These are phyloP conservation scores for Davidsoniella virescens DNA, from an alignment of 2,329 filamentous ascomycete species.

Conservation along the genomic window DNA sequence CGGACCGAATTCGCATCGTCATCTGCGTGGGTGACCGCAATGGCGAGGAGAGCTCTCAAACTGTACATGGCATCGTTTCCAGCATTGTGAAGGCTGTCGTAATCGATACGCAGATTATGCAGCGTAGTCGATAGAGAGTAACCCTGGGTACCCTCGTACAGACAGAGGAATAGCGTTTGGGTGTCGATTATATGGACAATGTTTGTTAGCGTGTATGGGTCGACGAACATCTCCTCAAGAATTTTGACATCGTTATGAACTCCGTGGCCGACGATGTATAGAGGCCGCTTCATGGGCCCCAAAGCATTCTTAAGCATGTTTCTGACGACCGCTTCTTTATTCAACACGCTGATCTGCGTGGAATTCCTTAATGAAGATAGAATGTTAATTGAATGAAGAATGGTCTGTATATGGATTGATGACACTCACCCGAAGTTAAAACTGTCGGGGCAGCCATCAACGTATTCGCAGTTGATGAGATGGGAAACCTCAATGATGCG, in stretches of 20 bases:
- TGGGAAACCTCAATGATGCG: conserved; percentile 53
- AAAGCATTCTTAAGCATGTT: not conserved
- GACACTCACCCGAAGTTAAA: conserved; percentile 57
- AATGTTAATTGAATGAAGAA: not conserved
- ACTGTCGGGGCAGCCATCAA: conserved; percentile 53
- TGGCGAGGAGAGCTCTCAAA: conserved; percentile 52
- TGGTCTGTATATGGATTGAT: conserved; percentile 9
- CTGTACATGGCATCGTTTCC: conserved; percentile 78
- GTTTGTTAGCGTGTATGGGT: conserved; percentile 29
- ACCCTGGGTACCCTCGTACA: conserved; percentile 35
- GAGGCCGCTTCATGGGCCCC: not conserved
- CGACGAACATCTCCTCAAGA: conserved; percentile 47
- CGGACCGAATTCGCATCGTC: not conserved
- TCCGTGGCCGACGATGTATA: conserved; percentile 58
- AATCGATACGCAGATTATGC: conserved; percentile 42
- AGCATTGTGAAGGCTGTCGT: conserved; percentile 63
- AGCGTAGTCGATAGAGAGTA: conserved; percentile 47
- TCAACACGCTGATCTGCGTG: too few relatives aligned
- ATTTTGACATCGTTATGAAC: conserved; percentile 50
- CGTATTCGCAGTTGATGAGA: conserved; percentile 49
- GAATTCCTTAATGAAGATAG: not conserved
- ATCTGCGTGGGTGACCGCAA: not conserved
- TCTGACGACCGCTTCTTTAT: too few relatives aligned
- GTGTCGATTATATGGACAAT: conserved; percentile 54
- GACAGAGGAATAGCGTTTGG: conserved; percentile 48